Evolutionary conservation across 768 basidiomycete species (phyloP).

Genomic region (Mycena alexandri): DNA sequence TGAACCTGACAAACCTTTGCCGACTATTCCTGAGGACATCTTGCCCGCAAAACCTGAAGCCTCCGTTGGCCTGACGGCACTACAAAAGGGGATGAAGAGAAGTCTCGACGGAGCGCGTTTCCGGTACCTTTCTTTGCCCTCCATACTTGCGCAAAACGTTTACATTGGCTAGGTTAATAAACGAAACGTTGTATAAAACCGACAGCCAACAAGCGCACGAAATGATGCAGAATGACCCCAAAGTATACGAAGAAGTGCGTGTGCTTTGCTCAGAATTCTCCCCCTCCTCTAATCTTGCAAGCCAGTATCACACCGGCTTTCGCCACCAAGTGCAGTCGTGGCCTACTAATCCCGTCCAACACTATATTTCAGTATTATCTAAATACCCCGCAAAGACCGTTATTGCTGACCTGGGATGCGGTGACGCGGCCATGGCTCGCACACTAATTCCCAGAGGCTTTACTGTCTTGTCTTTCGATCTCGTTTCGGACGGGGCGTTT

Average conservation of each 20-base stretch:
- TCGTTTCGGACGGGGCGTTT: constrained; percentile 79
- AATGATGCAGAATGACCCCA: constrained; percentile 89
- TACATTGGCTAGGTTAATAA: constrained; percentile 75
- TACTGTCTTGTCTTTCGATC: constrained; percentile 82
- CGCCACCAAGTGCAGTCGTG: constrained; percentile 91
- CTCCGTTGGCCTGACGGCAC: constrained; percentile 64
- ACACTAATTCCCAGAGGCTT: constrained; percentile 77
- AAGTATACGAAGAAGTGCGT: constrained; percentile 84
- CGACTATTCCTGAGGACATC: constrained; percentile 32
- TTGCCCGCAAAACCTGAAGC: constrained; percentile 4
- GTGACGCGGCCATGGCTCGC: constrained; percentile 90
- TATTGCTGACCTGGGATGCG: constrained; percentile 95
- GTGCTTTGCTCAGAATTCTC: constrained; percentile 8
- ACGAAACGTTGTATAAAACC: constrained; percentile 93
- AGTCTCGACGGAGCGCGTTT: constrained; percentile 90
- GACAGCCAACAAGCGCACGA: constrained; percentile 78
- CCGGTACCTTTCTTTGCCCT: constrained; percentile 59
- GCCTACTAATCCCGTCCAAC: constrained; percentile 94
- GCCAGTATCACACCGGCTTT: constrained; percentile 94
- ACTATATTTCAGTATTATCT: constrained; percentile 78
- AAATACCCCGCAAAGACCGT: constrained; percentile 75
- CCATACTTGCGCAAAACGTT: not conserved
- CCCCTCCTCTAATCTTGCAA: constrained; percentile 1
- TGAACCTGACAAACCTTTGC: constrained; percentile 28
- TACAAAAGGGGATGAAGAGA: constrained; percentile 85